phyloP scores from a whole-genome alignment of 208 protist genomes.

The Leishmania major region DNA sequence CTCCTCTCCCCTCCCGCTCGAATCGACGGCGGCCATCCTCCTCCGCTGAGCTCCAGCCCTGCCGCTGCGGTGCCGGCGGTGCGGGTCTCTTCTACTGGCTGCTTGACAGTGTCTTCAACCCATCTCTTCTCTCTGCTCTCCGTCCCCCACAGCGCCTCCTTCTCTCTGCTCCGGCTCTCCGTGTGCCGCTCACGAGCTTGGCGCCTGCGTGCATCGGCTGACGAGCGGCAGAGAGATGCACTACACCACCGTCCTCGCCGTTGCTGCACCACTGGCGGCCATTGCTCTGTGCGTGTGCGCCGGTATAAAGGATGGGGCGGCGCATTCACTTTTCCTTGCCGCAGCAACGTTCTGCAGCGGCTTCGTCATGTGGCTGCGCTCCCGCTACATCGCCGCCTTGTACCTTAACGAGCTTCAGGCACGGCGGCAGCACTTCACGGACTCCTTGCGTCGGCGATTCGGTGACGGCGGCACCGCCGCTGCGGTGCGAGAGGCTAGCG shows the following conservation, averaged over 20 bases:
- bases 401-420: constrained; percentile 47
- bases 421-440: constrained; percentile 16
- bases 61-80: background rate
- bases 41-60: background rate
- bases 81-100: background rate
- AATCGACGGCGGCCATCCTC: background rate
- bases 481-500: background rate
- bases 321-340: constrained; percentile 34
- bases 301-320: constrained; percentile 12
- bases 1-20: background rate
- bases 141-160: background rate
- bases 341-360: constrained; percentile 34
- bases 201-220: background rate
- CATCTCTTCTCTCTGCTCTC: background rate
- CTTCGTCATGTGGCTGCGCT: constrained; percentile 49
- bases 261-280: constrained; percentile 18
- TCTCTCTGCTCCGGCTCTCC: background rate
- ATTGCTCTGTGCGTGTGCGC: constrained; percentile 10
- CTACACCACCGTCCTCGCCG: constrained; percentile 9
- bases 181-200: background rate
- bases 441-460: background rate
- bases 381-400: constrained; percentile 40
- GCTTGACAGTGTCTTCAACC: background rate
- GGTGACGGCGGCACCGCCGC: background rate
- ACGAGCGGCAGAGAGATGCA: background rate